A percentile compares a stretch with the other conserved stretches of the same genome.
phyloP scores from a whole-genome alignment of 768 basidiomycete species.

The Flagelloscypha sp. region DNA sequence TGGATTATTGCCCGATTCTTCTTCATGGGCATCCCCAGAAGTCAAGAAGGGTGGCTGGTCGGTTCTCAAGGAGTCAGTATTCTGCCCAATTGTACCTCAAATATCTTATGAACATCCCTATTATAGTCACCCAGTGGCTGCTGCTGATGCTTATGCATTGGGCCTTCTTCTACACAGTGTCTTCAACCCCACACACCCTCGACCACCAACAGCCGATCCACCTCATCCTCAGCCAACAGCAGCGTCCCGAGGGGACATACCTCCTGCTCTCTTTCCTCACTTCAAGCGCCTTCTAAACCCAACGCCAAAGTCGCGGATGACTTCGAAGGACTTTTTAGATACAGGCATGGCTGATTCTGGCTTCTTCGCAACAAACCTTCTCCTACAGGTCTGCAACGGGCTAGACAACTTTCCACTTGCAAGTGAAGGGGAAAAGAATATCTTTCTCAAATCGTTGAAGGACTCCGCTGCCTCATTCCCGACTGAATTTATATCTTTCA shows the following conservation, averaged over 20 bases:
- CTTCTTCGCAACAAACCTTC: conserved; percentile 75
- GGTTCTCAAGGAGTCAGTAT: conserved; percentile 67
- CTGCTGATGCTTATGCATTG: conserved; percentile 80
- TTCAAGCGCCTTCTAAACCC: conserved; percentile 91
- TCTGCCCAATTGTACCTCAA: background rate
- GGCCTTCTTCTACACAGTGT: conserved; percentile 78
- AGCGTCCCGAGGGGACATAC: conserved; percentile 73
- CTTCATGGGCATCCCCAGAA: conserved; percentile 68
- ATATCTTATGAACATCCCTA: conserved; percentile 5
- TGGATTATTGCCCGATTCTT: conserved; percentile 51
- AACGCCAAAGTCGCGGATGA: conserved; percentile 70
- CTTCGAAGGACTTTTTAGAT: conserved; percentile 70
- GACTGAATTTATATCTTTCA: conserved; percentile 72
- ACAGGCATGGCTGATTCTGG: conserved; percentile 74
- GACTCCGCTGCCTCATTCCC: conserved; percentile 79
- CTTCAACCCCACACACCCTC: conserved; percentile 80
- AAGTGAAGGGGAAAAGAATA: conserved; percentile 71
- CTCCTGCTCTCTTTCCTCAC: conserved; percentile 59
- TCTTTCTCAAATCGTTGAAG: conserved; percentile 70
- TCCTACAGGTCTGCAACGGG: conserved; percentile 78
- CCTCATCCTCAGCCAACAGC: conserved; percentile 74
- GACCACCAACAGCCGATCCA: conserved; percentile 56
- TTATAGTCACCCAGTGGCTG: conserved; percentile 42
- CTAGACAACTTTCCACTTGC: conserved; percentile 79
- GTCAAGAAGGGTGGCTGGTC: conserved; percentile 85